These are phyloP conservation scores for Actinidia arguta DNA, from an alignment of 179 eudicot genomes.

Conservation along the genomic window DNA sequence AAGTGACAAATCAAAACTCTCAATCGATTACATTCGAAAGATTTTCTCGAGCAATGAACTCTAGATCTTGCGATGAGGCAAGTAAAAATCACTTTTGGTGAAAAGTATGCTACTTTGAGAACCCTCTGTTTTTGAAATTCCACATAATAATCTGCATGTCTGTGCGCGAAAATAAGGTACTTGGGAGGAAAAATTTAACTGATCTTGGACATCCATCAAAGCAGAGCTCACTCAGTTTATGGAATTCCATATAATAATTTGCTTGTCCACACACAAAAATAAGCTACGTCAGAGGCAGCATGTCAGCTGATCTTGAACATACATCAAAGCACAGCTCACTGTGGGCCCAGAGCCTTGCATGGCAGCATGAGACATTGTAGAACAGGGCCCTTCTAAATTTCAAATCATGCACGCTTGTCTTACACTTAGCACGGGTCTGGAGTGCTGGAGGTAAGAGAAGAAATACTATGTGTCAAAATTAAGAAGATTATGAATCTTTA, in stretches of 20 bases:
- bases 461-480: not conserved
- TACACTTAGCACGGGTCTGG: not conserved
- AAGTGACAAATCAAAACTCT: not conserved
- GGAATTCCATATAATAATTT: too few species aligned
- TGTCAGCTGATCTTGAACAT: not conserved
- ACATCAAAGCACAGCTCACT: not conserved
- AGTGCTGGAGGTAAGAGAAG: not conserved
- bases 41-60: conserved; percentile 2
- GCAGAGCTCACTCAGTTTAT: too few species aligned
- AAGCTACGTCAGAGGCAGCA: too few species aligned
- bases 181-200: too few species aligned
- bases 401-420: not conserved
- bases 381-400: not conserved
- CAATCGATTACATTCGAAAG: not conserved
- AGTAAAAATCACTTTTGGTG: not conserved
- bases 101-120: not conserved
- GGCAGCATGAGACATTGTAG: not conserved
- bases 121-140: not conserved
- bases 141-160: not conserved
- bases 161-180: not conserved
- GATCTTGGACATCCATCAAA: too few species aligned
- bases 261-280: too few species aligned
- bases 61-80: not conserved
- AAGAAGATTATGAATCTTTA: not conserved
- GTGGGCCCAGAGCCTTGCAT: not conserved